Base-by-base conservation (phyloP, 805 yeast genomes). In the Jamesozyma gamospora region DNA sequence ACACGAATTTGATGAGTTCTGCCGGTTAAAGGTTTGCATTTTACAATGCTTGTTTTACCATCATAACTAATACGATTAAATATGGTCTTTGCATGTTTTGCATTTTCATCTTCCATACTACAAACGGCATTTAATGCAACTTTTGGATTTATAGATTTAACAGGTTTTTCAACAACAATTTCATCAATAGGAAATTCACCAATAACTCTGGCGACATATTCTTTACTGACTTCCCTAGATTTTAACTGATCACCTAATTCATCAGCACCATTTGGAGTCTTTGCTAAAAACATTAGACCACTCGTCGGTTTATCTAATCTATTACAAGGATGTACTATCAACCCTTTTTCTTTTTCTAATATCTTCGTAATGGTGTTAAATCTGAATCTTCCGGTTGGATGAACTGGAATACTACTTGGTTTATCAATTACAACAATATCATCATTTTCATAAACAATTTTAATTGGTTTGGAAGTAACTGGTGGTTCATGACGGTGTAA, bases 1-100 rank as follows among this genome's bases (percentile, higher is more conserved):
- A 92, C 95, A 44, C 98, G 67, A 37, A 92, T 87, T 57, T 90
- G 98, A 59, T 90, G 98, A 0, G 96, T 86, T 54, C 98, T 70
- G 0, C 98, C 98, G 0, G 98, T 90, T 14, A 72, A 63, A 1
- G 98, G 98, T 47, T 67, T 72, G 60, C 97, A 90, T 44, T 76
- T 69, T 3, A 92, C 95, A 21, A 92, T 69, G 75, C 59, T 59
- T 15, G 51, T 66, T 50, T 69, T 54, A 1, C 82, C 74, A 60
- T 88, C 85, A 52, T 71, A 83, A n/a, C 82, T 71, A 0, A 82
- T 63, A 35, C 83, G 67, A 41, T 58, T 64, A 61, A 90, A 92
- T 12, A 66, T 58, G 0, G 98, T 92, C 37, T 61, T 71, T 6
- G 96, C 88, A 14, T 75, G 77, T 51, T 83, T 85, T 1, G 67